Conservation (phyloP, 2,329 filamentous ascomycete genomes). For the Colletotrichum truncatum region DNA sequence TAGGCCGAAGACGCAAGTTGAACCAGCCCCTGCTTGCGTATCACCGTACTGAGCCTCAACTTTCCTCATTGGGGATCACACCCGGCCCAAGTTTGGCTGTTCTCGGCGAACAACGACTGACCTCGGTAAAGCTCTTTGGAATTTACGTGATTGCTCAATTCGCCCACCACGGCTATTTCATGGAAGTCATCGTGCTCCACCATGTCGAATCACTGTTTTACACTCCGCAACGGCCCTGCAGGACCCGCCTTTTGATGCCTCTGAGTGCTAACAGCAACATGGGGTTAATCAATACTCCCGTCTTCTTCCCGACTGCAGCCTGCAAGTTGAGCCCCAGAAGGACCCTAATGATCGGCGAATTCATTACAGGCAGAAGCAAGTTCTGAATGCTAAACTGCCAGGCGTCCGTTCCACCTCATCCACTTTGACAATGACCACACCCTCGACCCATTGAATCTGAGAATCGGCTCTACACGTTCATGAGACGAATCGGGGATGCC, state of each 20-base stretch:
- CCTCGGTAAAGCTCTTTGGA: no score
- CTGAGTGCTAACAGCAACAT: background rate
- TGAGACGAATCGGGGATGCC: constrained; percentile 1
- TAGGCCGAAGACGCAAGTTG: background rate
- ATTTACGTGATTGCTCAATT: no score
- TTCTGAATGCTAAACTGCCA: background rate
- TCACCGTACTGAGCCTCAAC: background rate
- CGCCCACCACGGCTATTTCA: no score
- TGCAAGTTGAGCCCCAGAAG: constrained; percentile 1
- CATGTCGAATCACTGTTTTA: background rate
- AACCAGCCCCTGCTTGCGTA: background rate
- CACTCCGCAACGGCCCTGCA: background rate
- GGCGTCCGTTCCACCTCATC: background rate
- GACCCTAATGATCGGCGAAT: background rate
- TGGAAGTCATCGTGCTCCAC: no score
- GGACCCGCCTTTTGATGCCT: background rate
- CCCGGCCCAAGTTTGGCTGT: no score
- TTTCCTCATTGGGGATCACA: background rate
- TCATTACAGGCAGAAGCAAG: background rate
- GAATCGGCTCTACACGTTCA: background rate
- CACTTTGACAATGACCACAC: background rate
- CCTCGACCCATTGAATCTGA: background rate
- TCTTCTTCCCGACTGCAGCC: constrained; percentile 9
- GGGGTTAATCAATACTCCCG: constrained; percentile 20
- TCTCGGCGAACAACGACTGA: no score